Percentiles rank a stretch among this genome's conserved stretches.
phyloP scores from a whole-genome alignment of 2,329 filamentous ascomycete species.

The Cladosporium sp. region DNA sequence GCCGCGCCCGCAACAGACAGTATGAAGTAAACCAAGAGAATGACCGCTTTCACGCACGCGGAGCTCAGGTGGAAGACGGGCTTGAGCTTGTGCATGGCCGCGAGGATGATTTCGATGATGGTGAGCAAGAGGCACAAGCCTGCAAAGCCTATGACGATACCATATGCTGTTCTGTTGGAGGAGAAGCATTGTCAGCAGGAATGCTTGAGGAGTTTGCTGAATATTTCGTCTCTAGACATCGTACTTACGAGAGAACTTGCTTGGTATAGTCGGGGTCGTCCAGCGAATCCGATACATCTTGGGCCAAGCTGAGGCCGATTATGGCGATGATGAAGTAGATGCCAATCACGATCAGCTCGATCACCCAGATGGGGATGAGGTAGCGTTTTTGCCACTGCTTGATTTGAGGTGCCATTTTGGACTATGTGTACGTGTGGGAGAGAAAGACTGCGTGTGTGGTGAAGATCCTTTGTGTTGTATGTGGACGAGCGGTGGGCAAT shows the following conservation, averaged over 20 bases:
- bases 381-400: conserved; percentile 27
- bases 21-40: conserved; percentile 25
- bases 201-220: too few species aligned
- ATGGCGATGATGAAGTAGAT: conserved; percentile 16
- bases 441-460: not conserved
- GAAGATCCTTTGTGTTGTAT: not conserved
- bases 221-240: not conserved
- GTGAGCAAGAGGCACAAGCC: conserved; percentile 24
- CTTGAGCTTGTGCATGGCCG: conserved; percentile 20
- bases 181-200: not conserved
- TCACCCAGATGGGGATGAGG: conserved; percentile 27
- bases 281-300: not conserved
- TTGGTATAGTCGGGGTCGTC: not conserved
- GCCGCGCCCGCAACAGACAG: conserved; percentile 16
- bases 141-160: conserved; percentile 20
- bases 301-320: conserved; percentile 8
- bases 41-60: conserved; percentile 22
- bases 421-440: not conserved
- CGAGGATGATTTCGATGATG: conserved; percentile 25
- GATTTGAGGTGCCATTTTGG: not conserved
- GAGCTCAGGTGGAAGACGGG: conserved; percentile 22
- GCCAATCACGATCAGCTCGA: conserved; percentile 19
- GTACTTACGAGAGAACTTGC: not conserved
- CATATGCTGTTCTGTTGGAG: conserved; percentile 17
- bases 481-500: too few species aligned